Conservation (phyloP, 2,329 filamentous ascomycete species). For the Macroventuria anomochaeta region DNA sequence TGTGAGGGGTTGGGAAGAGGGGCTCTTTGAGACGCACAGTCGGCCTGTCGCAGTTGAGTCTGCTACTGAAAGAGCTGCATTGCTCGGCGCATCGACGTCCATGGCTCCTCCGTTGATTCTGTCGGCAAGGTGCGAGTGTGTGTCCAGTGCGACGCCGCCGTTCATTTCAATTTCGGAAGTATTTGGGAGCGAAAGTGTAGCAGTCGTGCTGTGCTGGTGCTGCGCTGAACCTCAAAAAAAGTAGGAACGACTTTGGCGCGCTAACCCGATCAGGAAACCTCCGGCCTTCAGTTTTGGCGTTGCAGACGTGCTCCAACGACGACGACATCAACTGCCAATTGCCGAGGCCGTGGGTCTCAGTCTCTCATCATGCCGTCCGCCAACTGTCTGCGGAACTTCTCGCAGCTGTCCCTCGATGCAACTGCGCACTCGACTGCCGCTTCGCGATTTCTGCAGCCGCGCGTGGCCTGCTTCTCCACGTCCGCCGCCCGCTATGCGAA, state of each 20-base stretch:
- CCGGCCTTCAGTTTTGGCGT: conserved; percentile 31
- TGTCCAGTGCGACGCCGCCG: conserved; percentile 34
- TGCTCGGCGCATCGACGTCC: conserved; percentile 34
- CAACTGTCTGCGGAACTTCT: conserved; percentile 42
- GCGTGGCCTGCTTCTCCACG: conserved; percentile 46
- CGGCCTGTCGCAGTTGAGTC: conserved; percentile 42
- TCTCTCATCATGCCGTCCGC: conserved; percentile 40
- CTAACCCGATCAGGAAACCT: conserved; percentile 15
- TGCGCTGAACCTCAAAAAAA: conserved; percentile 1
- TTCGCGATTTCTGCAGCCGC: conserved; percentile 34
- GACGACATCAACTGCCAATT: conserved; percentile 33
- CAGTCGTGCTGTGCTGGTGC: conserved; percentile 6
- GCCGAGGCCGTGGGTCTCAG: conserved; percentile 35
- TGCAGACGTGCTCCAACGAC: conserved; percentile 19
- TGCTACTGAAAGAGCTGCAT: conserved; percentile 39
- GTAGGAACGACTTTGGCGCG: conserved; percentile 27
- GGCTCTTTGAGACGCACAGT: conserved; percentile 32
- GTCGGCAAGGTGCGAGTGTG: conserved; percentile 38
- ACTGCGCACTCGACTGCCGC: conserved; percentile 29
- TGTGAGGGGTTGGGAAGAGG: conserved; percentile 2
- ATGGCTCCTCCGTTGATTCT: conserved; percentile 43
- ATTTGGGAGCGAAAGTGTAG: neutral
- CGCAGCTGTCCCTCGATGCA: conserved; percentile 41
- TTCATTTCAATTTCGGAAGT: conserved; percentile 38
- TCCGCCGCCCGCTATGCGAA: conserved; percentile 38